Conservation (phyloP, 495 filamentous ascomycete species). For the Penicillium coprophilum region DNA sequence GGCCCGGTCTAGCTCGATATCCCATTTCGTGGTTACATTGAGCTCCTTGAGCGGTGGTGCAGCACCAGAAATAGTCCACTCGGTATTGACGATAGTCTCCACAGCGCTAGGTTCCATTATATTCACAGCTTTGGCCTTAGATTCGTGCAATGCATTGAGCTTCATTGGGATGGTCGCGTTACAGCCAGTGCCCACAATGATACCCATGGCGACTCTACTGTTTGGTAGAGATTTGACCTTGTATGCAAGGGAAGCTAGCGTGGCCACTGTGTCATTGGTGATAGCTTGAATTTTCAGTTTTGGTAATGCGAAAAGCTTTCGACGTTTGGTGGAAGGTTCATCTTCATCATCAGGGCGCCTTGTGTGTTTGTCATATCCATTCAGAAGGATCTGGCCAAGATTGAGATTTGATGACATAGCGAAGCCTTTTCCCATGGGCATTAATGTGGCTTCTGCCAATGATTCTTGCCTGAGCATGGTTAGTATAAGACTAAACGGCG, state of each 20-base stretch:
- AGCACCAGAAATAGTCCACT: conserved; percentile 80
- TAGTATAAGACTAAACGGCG: conserved; percentile 7
- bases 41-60: conserved; percentile 62
- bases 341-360: conserved; percentile 45
- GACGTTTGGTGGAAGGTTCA: conserved; percentile 45
- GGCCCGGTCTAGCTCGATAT: conserved; percentile 60
- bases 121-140: conserved; percentile 53
- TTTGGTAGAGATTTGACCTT: conserved; percentile 60
- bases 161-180: conserved; percentile 79
- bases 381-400: conserved; percentile 64
- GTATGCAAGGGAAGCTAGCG: conserved; percentile 74
- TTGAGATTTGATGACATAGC: conserved; percentile 71
- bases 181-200: conserved; percentile 81
- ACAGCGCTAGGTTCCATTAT: conserved; percentile 45
- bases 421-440: conserved; percentile 89
- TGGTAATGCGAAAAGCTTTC: conserved; percentile 56
- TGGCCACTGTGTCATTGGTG: conserved; percentile 79
- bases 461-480: conserved; percentile 62
- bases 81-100: conserved; percentile 77
- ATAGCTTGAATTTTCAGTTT: conserved; percentile 71
- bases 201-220: conserved; percentile 72
- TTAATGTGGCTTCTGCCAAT: conserved; percentile 71
- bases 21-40: conserved; percentile 69
- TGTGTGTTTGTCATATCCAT: conserved; percentile 65
- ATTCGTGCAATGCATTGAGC: conserved; percentile 59